phyloP scores from a whole-genome alignment of 176 grass and related monocot species.

The Tillandsia leiboldiana region DNA sequence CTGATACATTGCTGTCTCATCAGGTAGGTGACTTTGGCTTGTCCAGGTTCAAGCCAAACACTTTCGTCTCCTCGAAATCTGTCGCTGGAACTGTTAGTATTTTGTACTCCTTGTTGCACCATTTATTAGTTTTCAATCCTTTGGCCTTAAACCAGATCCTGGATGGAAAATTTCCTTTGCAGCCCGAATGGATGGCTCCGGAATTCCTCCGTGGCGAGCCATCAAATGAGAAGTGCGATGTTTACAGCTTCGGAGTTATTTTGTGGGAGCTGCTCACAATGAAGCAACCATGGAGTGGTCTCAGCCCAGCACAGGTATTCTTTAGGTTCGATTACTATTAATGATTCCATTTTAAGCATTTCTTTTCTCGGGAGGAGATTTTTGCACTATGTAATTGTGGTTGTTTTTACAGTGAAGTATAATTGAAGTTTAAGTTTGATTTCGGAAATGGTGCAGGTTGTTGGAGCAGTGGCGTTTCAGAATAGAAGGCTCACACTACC shows the following conservation, averaged over 20 bases:
- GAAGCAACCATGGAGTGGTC: slow-evolving; percentile 90
- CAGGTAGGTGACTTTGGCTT: slow-evolving; percentile 95
- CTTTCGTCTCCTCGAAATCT: slow-evolving; percentile 94
- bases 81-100: slow-evolving; percentile 81
- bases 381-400: not conserved
- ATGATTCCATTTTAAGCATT: not conserved
- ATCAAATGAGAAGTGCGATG: slow-evolving; percentile 83
- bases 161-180: slow-evolving; percentile 6
- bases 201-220: slow-evolving; percentile 84
- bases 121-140: not conserved
- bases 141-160: not conserved
- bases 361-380: not conserved
- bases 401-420: not conserved
- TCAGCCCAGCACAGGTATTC: slow-evolving; percentile 67
- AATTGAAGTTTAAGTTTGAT: no score
- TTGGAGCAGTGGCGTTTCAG: slow-evolving; percentile 91
- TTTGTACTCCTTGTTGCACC: not conserved
- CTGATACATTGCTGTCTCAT: not conserved
- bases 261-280: slow-evolving; percentile 91
- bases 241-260: slow-evolving; percentile 83
- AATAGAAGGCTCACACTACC: slow-evolving; percentile 73
- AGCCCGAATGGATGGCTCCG: slow-evolving; percentile 98
- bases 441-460: slow-evolving; percentile 38
- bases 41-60: slow-evolving; percentile 94
- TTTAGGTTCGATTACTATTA: not conserved